These are phyloP conservation scores for Epichloe bromicola DNA, from an alignment of 2,329 filamentous ascomycete species.

Conservation along the genomic window DNA sequence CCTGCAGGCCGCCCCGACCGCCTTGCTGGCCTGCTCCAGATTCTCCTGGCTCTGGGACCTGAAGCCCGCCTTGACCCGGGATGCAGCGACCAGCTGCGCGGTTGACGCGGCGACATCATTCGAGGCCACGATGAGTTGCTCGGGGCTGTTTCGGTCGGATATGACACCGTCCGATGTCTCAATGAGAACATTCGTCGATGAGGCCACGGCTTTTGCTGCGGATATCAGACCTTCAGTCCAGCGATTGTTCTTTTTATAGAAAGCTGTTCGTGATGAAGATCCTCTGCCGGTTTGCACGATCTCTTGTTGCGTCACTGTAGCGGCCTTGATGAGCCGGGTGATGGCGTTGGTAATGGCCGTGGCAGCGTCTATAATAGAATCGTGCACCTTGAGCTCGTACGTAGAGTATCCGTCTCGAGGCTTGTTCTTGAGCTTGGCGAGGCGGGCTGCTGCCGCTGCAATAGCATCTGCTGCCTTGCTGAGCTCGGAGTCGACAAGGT, in stretches of 20 bases:
- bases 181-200: constrained; percentile 88
- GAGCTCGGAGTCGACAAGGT: constrained; percentile 84
- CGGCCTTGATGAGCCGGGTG: constrained; percentile 85
- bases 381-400: constrained; percentile 92
- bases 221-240: constrained; percentile 98
- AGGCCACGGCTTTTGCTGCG: constrained; percentile 89
- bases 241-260: constrained; percentile 99
- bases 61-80: constrained; percentile 91
- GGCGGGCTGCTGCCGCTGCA: constrained; percentile 74
- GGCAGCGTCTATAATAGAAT: constrained; percentile 85
- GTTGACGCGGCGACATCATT: constrained; percentile 96
- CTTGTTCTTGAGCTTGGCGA: constrained; percentile 90
- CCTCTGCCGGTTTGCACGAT: constrained; percentile 90
- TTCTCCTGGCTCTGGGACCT: constrained; percentile 95
- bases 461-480: constrained; percentile 92
- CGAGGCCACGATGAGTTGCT: constrained; percentile 94
- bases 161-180: constrained; percentile 96
- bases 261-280: constrained; percentile 74
- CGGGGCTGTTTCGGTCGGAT: constrained; percentile 78
- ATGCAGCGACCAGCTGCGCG: constrained; percentile 89
- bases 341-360: constrained; percentile 91
- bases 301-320: constrained; percentile 84
- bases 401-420: constrained; percentile 91
- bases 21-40: constrained; percentile 82
- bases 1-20: constrained; percentile 80